These are phyloP conservation scores for Erythrophleum ivorense DNA, from an alignment of 331 rosid species.

Conservation along the genomic window DNA sequence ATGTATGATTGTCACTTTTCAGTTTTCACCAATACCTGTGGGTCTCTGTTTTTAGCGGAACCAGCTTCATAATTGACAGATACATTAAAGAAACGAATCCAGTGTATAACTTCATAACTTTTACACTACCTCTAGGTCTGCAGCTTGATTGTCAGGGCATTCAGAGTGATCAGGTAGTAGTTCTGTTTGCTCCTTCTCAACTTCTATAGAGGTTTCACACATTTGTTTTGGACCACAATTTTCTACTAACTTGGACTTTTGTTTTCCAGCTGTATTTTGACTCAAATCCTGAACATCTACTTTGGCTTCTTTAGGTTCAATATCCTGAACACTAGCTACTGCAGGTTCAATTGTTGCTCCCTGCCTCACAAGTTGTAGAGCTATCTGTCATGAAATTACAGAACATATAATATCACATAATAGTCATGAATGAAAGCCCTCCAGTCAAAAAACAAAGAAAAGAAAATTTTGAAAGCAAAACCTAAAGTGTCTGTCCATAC, in stretches of 20 bases:
- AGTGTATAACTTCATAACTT: neutral
- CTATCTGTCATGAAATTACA: slow-evolving; percentile 75
- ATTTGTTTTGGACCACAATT: slow-evolving; percentile 45
- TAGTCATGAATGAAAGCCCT: slow-evolving; percentile 6
- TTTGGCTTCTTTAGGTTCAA: slow-evolving; percentile 45
- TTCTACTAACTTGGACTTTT: slow-evolving; percentile 42
- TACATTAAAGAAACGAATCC: neutral
- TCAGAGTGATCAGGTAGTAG: slow-evolving; percentile 51
- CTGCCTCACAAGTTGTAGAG: slow-evolving; percentile 86
- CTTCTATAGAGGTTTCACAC: slow-evolving; percentile 46
- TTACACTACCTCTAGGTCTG: slow-evolving; percentile 58
- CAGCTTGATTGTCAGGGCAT: slow-evolving; percentile 43
- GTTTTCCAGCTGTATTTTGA: slow-evolving; percentile 36
- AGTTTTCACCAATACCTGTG: slow-evolving; percentile 19
- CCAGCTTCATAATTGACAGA: neutral
- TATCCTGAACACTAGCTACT: slow-evolving; percentile 39
- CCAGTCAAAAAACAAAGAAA: neutral
- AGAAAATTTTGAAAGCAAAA: neutral
- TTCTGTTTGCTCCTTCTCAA: slow-evolving; percentile 39
- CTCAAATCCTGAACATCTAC: slow-evolving; percentile 42
- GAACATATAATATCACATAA: slow-evolving; percentile 36
- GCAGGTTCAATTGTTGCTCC: slow-evolving; percentile 53
- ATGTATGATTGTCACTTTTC: neutral
- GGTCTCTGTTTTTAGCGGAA: slow-evolving; percentile 4
- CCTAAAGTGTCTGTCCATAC: slow-evolving; percentile 16